Percentiles rank a stretch among this genome's conserved stretches.
These are phyloP conservation scores for Tulasnella sp. DNA, from an alignment of 768 basidiomycete genomes.

Conservation along the genomic window DNA sequence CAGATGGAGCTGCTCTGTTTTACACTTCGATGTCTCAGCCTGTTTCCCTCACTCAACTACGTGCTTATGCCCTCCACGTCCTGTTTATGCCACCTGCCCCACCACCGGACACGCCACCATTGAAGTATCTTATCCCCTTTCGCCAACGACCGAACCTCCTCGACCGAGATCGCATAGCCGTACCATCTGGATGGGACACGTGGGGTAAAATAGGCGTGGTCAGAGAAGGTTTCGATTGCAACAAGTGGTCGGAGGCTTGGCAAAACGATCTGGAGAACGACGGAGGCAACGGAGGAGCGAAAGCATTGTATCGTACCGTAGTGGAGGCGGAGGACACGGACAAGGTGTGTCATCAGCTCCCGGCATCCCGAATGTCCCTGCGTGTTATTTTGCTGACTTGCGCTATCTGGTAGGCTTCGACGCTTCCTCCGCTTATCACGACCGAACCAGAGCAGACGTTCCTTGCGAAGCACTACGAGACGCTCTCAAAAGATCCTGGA, in stretches of 20 bases:
- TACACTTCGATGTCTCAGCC: conserved; percentile 74
- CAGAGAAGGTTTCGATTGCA: conserved; percentile 83
- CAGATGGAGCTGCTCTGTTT: conserved; percentile 87
- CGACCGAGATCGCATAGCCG: conserved; percentile 83
- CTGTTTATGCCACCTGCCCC: conserved; percentile 66
- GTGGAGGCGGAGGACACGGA: conserved; percentile 59
- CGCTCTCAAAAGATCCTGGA: conserved; percentile 80
- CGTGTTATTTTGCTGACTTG: background rate
- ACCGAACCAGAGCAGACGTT: conserved; percentile 85
- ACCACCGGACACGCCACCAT: conserved; percentile 37
- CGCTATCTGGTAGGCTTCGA: conserved; percentile 36
- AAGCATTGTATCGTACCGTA: conserved; percentile 52
- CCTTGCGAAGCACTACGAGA: conserved; percentile 82
- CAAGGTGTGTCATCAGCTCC: conserved; percentile 42
- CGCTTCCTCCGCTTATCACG: conserved; percentile 64
- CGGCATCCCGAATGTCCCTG: background rate
- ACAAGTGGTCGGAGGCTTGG: conserved; percentile 68
- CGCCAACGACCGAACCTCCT: conserved; percentile 78
- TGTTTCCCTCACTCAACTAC: conserved; percentile 56
- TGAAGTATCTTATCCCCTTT: conserved; percentile 78
- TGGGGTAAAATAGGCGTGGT: conserved; percentile 92
- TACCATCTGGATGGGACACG: conserved; percentile 96
- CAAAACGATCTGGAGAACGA: conserved; percentile 45
- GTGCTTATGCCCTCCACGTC: conserved; percentile 74
- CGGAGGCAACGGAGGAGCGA: conserved; percentile 41